phyloP scores from a whole-genome alignment of 2,329 filamentous ascomycete species.

The Camptophora hylomeconis region DNA sequence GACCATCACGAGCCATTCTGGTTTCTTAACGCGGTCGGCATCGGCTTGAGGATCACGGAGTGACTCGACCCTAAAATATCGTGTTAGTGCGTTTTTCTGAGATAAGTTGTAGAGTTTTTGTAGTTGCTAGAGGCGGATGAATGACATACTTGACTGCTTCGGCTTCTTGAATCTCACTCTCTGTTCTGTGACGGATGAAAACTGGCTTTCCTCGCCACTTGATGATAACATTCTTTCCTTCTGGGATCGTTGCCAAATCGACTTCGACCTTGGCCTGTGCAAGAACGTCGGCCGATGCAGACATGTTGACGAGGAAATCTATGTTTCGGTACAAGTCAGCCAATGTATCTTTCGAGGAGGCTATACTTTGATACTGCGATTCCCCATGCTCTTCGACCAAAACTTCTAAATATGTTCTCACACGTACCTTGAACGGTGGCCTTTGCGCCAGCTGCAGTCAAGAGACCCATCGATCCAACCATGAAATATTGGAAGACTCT shows the following conservation, averaged over 20 bases:
- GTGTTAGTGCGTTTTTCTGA: conserved; percentile 2
- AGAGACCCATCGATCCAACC: conserved; percentile 87
- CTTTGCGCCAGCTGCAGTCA: conserved; percentile 90
- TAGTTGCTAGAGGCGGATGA: not conserved
- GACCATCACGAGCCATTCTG: conserved; percentile 98
- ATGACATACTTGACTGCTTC: conserved; percentile 56
- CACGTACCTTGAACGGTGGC: conserved; percentile 88
- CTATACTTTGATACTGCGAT: too few relatives aligned
- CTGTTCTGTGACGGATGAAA: conserved; percentile 97
- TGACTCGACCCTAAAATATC: conserved; percentile 40
- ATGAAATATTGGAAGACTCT: conserved; percentile 96
- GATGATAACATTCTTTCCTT: conserved; percentile 99
- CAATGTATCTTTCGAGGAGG: too few relatives aligned
- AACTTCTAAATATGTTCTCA: not conserved
- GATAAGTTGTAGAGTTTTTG: not conserved
- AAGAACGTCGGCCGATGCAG: conserved; percentile 92
- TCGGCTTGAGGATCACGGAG: conserved; percentile 89
- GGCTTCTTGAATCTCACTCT: conserved; percentile 85
- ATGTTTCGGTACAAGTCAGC: too few relatives aligned
- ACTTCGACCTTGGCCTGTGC: conserved; percentile 99
- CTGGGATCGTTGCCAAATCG: conserved; percentile 79
- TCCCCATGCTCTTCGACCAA: not conserved
- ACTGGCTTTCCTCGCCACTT: conserved; percentile 99
- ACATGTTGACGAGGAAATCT: conserved; percentile 99
- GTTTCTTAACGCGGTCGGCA: conserved; percentile 88